Conservation (phyloP, 306 rosid genomes). For the Sicyos baderoa region DNA sequence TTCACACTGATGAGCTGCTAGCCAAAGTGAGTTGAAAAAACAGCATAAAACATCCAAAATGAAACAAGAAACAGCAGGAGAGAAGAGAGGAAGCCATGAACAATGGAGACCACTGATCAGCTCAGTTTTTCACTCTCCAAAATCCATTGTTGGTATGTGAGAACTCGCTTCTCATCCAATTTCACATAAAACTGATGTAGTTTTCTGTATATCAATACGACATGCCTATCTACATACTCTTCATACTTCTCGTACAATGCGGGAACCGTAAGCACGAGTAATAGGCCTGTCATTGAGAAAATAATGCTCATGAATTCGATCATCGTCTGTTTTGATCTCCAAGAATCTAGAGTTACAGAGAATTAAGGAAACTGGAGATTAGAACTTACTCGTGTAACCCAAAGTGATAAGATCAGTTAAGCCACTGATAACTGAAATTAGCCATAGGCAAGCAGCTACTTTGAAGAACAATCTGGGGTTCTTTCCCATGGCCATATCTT, state of each 20-base stretch:
- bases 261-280: conserved; percentile 64
- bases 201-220: conserved; percentile 43
- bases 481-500: conserved; percentile 65
- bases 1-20: neutral
- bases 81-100: conserved; percentile 4
- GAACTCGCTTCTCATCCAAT: conserved; percentile 40
- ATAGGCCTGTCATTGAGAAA: conserved; percentile 53
- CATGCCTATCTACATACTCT: conserved; percentile 51
- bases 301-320: conserved; percentile 19
- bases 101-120: conserved; percentile 29
- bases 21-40: conserved; percentile 10
- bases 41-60: conserved; percentile 7
- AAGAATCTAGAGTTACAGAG: neutral
- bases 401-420: conserved; percentile 78
- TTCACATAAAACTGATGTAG: conserved; percentile 48
- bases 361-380: conserved; percentile 14
- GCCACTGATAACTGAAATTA: conserved; percentile 64
- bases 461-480: conserved; percentile 69
- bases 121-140: conserved; percentile 63
- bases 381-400: conserved; percentile 61
- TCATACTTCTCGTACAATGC: conserved; percentile 76
- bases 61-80: neutral
- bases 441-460: conserved; percentile 61
- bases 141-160: conserved; percentile 44
- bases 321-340: neutral